Base-by-base conservation (phyloP, 139 green algal genomes). In the Picochlorum sp. region DNA sequence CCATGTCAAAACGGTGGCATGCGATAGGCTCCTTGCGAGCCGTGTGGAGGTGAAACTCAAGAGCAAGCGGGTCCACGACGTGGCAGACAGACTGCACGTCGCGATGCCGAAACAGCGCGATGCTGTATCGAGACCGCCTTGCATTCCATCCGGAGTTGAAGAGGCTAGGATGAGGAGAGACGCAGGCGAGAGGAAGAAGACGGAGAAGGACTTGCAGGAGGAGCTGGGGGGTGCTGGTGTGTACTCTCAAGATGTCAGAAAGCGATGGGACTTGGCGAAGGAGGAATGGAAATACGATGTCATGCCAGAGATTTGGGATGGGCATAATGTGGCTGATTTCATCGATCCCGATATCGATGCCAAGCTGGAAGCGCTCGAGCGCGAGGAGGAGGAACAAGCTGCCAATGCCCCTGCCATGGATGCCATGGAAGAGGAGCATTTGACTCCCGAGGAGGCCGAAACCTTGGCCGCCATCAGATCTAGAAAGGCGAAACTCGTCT, bases 311-410 rank as follows among this genome's bases (percentile, higher is more conserved):
- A 92, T 97, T 64, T 69, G 91, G 46, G 84, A 97, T 67, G 94
- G 94, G 10, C 85, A 97, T 74, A 99, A 99, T 78, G 72, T 99
- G 24, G 75, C 68, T 26, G 94, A 99, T 78, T 99, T 96, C 64
- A 80, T 99, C 45, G 94, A 99, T 72, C 77, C 93, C 23, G 94
- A 98, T 73, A 98, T 99, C 63, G 89, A 98, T 41, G 87, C 82
- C 14, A 82, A 82, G 62, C 83, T 99, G 68, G 89, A 86, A 67
- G 89, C 94, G 71, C 77, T 99, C 67, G 92, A 99, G 77, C 52
- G 75, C 18, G 91, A 98, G 67, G 89, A 95, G 72, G 87, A 87
- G 38, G 78, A 67, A 62, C 49, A 77, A 54, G 76, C 77, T 54
- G 75, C 73, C 30, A 50, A 64, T 41, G 50, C 26, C 20, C 13